Conservation (phyloP, 495 filamentous ascomycete genomes). For the Penicillium desertorum region DNA sequence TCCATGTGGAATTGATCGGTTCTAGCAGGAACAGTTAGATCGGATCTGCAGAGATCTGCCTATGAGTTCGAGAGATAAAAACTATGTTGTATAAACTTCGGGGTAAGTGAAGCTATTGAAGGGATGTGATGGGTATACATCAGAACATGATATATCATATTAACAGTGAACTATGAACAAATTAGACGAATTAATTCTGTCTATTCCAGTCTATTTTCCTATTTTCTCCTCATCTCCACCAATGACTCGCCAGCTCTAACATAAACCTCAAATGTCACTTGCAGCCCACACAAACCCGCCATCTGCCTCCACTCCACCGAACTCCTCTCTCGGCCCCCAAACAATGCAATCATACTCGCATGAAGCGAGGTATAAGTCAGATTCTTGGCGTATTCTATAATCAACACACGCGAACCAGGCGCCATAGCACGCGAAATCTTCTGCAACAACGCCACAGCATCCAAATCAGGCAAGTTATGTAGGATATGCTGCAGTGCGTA, state of each 20-base stretch:
- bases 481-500: constrained; percentile 48
- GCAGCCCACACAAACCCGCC: constrained; percentile 32
- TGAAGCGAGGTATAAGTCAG: constrained; percentile 34
- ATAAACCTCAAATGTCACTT: constrained; percentile 39
- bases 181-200: neutral
- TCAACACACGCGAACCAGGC: constrained; percentile 44
- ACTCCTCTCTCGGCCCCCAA: constrained; percentile 37
- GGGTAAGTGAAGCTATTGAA: neutral
- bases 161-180: neutral
- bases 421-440: constrained; percentile 47
- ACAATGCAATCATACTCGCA: constrained; percentile 40
- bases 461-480: constrained; percentile 45
- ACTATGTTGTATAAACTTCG: constrained; percentile 1
- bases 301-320: constrained; percentile 34
- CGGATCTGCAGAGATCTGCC: neutral
- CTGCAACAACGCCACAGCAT: constrained; percentile 39
- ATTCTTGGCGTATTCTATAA: constrained; percentile 45
- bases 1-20: neutral
- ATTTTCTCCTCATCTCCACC: constrained; percentile 36
- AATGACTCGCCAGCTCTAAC: constrained; percentile 34
- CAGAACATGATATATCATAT: neutral
- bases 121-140: neutral
- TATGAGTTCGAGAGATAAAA: neutral
- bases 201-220: neutral
- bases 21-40: neutral